A percentile compares a stretch with the other conserved stretches of the same genome.
Evolutionary conservation across 768 basidiomycete species (phyloP).

Genomic region (Lactarius hengduanensis): DNA sequence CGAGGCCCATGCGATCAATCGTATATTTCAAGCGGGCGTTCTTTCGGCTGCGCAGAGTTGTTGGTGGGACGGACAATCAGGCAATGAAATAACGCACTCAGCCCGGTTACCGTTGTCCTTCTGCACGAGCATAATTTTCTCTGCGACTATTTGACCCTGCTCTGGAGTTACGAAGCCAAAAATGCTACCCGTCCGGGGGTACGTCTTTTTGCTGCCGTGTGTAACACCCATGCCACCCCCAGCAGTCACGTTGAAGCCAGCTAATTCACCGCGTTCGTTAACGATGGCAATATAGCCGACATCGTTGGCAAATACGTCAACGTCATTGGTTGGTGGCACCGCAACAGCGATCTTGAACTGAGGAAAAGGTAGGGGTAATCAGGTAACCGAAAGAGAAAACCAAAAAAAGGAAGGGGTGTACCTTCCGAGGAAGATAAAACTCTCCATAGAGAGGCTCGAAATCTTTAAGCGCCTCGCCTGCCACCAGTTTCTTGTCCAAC

Average conservation of each 20-base stretch:
- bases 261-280: slow-evolving; percentile 67
- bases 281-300: slow-evolving; percentile 96
- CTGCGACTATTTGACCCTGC: slow-evolving; percentile 82
- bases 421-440: slow-evolving; percentile 95
- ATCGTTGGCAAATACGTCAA: slow-evolving; percentile 94
- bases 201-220: slow-evolving; percentile 98
- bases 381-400: not conserved
- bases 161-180: slow-evolving; percentile 92
- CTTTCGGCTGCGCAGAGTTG: slow-evolving; percentile 40
- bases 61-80: not conserved
- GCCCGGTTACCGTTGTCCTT: slow-evolving; percentile 93
- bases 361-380: slow-evolving; percentile 19
- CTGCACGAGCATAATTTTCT: slow-evolving; percentile 92
- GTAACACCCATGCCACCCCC: slow-evolving; percentile 99
- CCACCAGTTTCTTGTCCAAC: slow-evolving; percentile 96
- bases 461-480: slow-evolving; percentile 90
- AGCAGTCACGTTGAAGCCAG: slow-evolving; percentile 90
- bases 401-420: slow-evolving; percentile 35
- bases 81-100: slow-evolving; percentile 56
- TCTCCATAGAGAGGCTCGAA: slow-evolving; percentile 97
- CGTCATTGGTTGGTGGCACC: slow-evolving; percentile 94
- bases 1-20: slow-evolving; percentile 91
- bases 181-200: slow-evolving; percentile 83
- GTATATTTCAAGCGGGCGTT: slow-evolving; percentile 96
- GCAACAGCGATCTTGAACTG: slow-evolving; percentile 98